These are phyloP conservation scores for Coniochaeta ligniaria DNA, from an alignment of 2,329 filamentous ascomycete species.

Conservation along the genomic window DNA sequence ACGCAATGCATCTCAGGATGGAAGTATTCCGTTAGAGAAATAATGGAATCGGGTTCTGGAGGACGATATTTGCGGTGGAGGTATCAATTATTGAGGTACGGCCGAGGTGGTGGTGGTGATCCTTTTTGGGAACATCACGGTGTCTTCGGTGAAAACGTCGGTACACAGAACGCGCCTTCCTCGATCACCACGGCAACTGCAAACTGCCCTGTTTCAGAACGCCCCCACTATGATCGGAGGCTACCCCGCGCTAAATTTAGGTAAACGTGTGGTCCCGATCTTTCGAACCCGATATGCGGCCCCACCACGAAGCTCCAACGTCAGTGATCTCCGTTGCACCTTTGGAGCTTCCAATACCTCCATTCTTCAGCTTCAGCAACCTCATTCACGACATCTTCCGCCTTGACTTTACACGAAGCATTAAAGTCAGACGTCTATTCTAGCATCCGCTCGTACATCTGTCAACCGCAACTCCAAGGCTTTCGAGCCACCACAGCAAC, in stretches of 20 bases:
- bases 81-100: background rate
- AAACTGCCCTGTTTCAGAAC: background rate
- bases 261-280: background rate
- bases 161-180: background rate
- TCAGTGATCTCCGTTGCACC: background rate
- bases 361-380: background rate
- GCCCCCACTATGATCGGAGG: background rate
- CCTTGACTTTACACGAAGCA: background rate
- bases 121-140: background rate
- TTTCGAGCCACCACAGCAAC: background rate
- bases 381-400: background rate
- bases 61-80: background rate
- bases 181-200: background rate
- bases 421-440: background rate
- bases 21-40: background rate
- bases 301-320: background rate
- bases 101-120: background rate
- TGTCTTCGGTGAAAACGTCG: background rate
- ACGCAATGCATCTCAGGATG: conserved; percentile 7
- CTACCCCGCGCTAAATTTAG: conserved; percentile 1
- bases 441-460: background rate
- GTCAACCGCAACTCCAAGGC: background rate
- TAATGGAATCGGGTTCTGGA: background rate
- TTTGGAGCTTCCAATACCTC: background rate
- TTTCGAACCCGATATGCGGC: background rate